Base-by-base conservation (phyloP, 768 basidiomycete species). In the Multifurca ochricompacta region DNA sequence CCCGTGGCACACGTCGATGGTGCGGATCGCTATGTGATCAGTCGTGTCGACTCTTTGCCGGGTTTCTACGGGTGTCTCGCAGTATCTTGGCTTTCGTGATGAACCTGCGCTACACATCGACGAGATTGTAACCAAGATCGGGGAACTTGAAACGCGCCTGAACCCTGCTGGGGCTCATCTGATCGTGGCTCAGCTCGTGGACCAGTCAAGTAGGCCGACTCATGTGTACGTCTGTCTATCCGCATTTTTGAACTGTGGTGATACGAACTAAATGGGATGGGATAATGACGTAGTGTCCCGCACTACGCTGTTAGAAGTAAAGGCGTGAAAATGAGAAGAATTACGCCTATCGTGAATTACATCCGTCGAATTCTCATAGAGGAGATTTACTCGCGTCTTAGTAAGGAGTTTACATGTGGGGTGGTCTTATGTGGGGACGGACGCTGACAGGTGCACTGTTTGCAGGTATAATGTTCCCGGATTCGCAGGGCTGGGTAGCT, bases 61-160 rank as follows among this genome's bases (percentile, higher is more conserved):
- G 81, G 81, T 1, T 80, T 82, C 62, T 84, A 84, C 44, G 80
- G n/a, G 78, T 16, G 77, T 77, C 6, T 78, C 77, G 1, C 80
- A 80, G 56, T 76, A 74, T 49, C 67, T 79, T 41, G 84, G 83
- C 1, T 87, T 81, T 69, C 70, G 81, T n/a, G 82, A 87, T 46
- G 66, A 54, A 41, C 48, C 16, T 31, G 7, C n/a, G 8, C 19
- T 45, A 16, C 49, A 77, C 70, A 63, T 77, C 13, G 62, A 69
- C 13, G 75, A 79, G 27, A 66, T 85, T 31, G 66, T 82, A 6
- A 71, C 74, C 30, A 69, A 68, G n/a, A 78, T 85, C 49, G 73
- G 73, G 57, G 65, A 64, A 4, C 63, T 82, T 7, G 82, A 85
- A 64, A 53, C 63, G 23, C 66, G 70, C n/a, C 55, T 63, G 4